Evolutionary conservation across 352 stramenopile species (phyloP).

Genomic region (Phytophthora litchii): DNA sequence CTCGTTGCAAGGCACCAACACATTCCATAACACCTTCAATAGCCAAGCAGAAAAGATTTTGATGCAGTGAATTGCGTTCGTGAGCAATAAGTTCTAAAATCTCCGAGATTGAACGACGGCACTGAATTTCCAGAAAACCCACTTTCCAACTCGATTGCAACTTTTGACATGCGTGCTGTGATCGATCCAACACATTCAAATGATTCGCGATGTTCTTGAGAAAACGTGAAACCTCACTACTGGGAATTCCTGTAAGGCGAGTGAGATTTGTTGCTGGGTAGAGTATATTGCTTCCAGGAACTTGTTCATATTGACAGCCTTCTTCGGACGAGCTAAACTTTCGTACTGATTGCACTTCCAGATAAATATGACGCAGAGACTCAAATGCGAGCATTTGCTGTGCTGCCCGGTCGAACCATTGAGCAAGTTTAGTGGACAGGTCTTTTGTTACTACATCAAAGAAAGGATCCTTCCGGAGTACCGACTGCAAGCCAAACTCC

Average conservation of each 20-base stretch:
- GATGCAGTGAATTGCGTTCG: conserved; percentile 51
- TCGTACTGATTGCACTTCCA: conserved; percentile 48
- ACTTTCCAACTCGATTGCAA: conserved; percentile 74
- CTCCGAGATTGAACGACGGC: conserved; percentile 59
- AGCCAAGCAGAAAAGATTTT: conserved; percentile 42
- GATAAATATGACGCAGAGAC: conserved; percentile 52
- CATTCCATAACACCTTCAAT: conserved; percentile 48
- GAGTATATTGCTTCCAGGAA: not conserved
- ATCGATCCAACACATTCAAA: conserved; percentile 49
- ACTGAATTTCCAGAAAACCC: conserved; percentile 79
- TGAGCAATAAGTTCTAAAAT: conserved; percentile 63
- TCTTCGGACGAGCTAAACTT: conserved; percentile 6
- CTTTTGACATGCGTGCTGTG: conserved; percentile 67
- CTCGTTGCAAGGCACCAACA: conserved; percentile 48
- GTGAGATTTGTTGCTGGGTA: conserved; percentile 23
- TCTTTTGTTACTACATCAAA: conserved; percentile 50
- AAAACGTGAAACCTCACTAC: conserved; percentile 48
- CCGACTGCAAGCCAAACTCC: conserved; percentile 56
- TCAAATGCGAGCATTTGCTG: conserved; percentile 69
- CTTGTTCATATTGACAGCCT: not conserved
- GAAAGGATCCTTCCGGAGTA: conserved; percentile 43
- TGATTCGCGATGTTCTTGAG: conserved; percentile 45
- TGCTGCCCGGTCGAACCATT: conserved; percentile 55
- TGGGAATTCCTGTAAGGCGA: conserved; percentile 42
- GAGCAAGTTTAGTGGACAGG: conserved; percentile 37